phyloP scores from a whole-genome alignment of 2,329 filamentous ascomycete species.

The Beauveria varroae region DNA sequence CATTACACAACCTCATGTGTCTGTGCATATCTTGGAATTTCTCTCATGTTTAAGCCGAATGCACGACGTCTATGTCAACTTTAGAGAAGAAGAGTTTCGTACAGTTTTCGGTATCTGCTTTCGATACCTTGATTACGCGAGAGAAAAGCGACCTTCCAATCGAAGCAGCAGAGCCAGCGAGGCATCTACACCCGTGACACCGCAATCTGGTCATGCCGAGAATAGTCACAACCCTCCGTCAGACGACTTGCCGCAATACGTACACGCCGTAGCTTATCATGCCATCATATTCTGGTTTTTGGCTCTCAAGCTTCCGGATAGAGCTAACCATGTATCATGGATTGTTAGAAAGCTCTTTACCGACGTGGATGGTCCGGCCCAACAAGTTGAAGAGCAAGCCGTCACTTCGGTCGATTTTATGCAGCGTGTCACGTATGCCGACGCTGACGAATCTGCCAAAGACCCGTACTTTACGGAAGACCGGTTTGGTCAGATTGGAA shows the following conservation, averaged over 20 bases:
- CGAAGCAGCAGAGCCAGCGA: constrained; percentile 40
- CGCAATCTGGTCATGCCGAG: constrained; percentile 16
- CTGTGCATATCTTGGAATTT: constrained; percentile 93
- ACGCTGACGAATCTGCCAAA: constrained; percentile 68
- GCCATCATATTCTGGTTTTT: constrained; percentile 97
- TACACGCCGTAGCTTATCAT: constrained; percentile 88
- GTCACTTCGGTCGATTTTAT: constrained; percentile 92
- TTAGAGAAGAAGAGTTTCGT: constrained; percentile 85
- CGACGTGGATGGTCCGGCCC: constrained; percentile 61
- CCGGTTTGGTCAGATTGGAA: constrained; percentile 57
- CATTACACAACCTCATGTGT: constrained; percentile 86
- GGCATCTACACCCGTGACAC: constrained; percentile 23
- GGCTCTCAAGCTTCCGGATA: constrained; percentile 75
- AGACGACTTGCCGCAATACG: constrained; percentile 84
- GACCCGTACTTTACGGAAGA: constrained; percentile 58
- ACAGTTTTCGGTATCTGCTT: constrained; percentile 95
- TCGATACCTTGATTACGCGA: constrained; percentile 82
- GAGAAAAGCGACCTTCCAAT: constrained; percentile 52
- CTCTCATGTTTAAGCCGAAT: constrained; percentile 81
- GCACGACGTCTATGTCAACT: constrained; percentile 78
- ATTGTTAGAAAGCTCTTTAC: constrained; percentile 81
- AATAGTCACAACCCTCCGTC: constrained; percentile 26
- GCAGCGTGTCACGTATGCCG: constrained; percentile 79
- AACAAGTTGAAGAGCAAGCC: constrained; percentile 82
- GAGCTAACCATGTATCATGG: constrained; percentile 78